Conservation (phyloP, 208 protist genomes). For the Tritrichomonas foetus region DNA sequence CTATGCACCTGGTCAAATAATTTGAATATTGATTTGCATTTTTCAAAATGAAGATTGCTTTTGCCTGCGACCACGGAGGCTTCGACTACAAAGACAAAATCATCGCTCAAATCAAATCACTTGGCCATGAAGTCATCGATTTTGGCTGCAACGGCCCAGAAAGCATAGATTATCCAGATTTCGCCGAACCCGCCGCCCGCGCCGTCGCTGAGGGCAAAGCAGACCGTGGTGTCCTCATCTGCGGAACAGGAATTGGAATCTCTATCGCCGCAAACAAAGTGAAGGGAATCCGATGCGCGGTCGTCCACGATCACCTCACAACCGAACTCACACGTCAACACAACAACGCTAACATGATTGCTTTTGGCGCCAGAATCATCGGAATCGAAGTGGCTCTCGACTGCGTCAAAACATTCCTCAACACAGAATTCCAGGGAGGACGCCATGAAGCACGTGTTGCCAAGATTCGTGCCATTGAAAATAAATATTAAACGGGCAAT, state of each 20-base stretch:
- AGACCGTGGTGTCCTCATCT: background rate
- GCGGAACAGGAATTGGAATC: conserved; percentile 19
- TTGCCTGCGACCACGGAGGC: conserved; percentile 1
- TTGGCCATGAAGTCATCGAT: background rate
- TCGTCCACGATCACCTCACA: background rate
- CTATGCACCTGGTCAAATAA: too few relatives aligned
- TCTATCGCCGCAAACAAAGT: conserved; percentile 18
- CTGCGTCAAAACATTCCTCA: background rate
- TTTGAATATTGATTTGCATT: too few relatives aligned
- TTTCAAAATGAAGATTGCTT: conserved; percentile 7
- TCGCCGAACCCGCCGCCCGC: background rate
- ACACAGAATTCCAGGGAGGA: background rate
- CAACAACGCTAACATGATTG: background rate
- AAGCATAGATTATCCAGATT: conserved; percentile 20
- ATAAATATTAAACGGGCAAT: too few relatives aligned
- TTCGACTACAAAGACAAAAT: background rate
- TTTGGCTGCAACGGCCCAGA: background rate
- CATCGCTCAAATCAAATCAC: background rate
- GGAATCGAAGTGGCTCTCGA: background rate
- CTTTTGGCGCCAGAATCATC: background rate
- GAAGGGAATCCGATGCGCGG: background rate
- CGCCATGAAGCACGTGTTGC: background rate
- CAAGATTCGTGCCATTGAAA: background rate
- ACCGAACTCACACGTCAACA: background rate
- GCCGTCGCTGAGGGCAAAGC: background rate